Base-by-base conservation (phyloP, 257 asterid genomes). In the Fraxinus cuspidata region DNA sequence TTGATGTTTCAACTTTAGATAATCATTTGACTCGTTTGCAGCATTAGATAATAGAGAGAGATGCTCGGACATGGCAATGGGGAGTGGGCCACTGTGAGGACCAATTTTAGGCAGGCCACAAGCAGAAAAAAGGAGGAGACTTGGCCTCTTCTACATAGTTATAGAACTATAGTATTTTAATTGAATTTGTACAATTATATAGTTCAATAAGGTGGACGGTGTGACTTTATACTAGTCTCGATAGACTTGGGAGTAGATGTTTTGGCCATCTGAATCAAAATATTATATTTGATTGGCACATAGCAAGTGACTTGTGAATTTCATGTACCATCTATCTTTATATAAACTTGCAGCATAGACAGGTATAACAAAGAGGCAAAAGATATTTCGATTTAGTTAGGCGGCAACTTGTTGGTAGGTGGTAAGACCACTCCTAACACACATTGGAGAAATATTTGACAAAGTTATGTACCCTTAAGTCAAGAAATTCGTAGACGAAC, bases 51-150 rank as follows among this genome's bases (percentile, higher is more conserved):
- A 58, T 58, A 58, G 29, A 58, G 27, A 58, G 27, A 21, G 31
- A 58, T 21, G 13, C 66, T 58, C 5, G 13, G 12, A 7, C 28
- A 8, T 58, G 66, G 29, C 31, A 63, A 63, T 27, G 35, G 69
- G 34, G 15, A 64, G 88, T 83, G 88, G 90, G 82, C 82, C 94
- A 82, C 21, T 81, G 31, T 7, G 40, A 31, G 84, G 90, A 79
- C 86, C 78, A 76, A 71, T 78, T 79, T 71, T 60, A 35, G 76
- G 76, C 79, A 74, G 69, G 75, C 75, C 76, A 29, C 75, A 64
- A 75, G 28, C 28, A 66, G 40, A 73, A 76, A 53, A 81, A 79
- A 31, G 15, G 18, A 19, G 44, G 70, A 19, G 85, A 84, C 89
- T 88, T 88, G 91, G 91, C 86, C 78, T 58, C 84, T 80, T 84